Evolutionary conservation across 1,139 yeast genomes (phyloP), one percentile per base, ranked within the genome.

Genomic region (Geotrichum carabidarum): DNA sequence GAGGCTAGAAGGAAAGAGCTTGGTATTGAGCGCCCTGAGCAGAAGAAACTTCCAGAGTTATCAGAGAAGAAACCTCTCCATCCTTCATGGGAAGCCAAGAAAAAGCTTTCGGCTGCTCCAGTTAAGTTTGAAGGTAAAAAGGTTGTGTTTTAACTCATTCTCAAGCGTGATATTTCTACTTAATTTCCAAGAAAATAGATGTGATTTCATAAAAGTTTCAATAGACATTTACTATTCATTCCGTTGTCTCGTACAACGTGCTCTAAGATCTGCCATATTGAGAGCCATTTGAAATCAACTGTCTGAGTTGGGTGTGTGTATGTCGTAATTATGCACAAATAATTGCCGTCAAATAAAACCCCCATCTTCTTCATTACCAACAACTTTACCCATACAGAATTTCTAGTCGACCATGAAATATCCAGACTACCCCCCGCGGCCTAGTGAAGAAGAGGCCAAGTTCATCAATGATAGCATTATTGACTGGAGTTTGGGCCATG

Each of bases 61-160:
- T 56, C 27, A 32, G 54, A 31, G 46, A 59, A 7, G 41, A 62
- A 63, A 44, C 68, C 74, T 15, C 68, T 88, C 56, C 99, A 93
- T 79, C 99, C 99, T 18, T 93, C 99, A 2, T 93, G 99, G 99
- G 84, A 82, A 63, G 99, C 99, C 17, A 86, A 54, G 86, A 87
- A 71, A 84, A 49, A 44, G 44, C 36, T 50, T 8, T 51, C 60
- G 40, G 68, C 76, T 59, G 80, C 81, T 69, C 80, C 81, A 57
- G 82, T 79, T 50, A 83, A 84, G 65, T 90, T 90, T 66, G 71
- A 76, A 51, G 99, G 98, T 67, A 91, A 88, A 73, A 93, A 91
- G 75, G 79, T 86, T 64, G 82, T 78, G 1, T 91, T 91, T 34
- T 53, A 32, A 44, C 27, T 22, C 27, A 22, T 22, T 22, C 3